A percentile compares a stretch with the other conserved stretches of the same genome.
Evolutionary conservation across 2,329 filamentous ascomycete species (phyloP).

Genomic region (Xylaria sp.): DNA sequence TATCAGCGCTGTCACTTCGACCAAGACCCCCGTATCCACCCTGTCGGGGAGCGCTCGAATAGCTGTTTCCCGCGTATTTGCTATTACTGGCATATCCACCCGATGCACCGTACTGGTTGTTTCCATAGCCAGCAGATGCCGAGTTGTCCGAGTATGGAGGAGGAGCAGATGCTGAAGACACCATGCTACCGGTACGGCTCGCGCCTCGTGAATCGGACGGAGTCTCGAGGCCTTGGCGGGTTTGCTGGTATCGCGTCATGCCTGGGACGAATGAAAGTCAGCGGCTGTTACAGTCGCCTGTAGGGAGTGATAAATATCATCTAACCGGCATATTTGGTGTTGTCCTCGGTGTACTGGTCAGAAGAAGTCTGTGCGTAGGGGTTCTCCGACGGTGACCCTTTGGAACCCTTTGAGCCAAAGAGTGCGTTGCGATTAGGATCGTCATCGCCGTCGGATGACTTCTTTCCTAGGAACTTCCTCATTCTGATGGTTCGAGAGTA

Average conservation of each 20-base stretch:
- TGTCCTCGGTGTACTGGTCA: slow-evolving; percentile 50
- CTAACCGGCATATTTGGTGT: slow-evolving; percentile 36
- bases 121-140: slow-evolving; percentile 26
- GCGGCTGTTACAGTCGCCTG: not conserved
- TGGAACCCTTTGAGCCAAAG: slow-evolving; percentile 50
- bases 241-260: slow-evolving; percentile 42
- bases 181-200: slow-evolving; percentile 22
- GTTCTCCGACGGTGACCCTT: slow-evolving; percentile 44
- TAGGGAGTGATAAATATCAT: slow-evolving; percentile 13
- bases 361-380: slow-evolving; percentile 48
- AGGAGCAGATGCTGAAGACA: slow-evolving; percentile 31
- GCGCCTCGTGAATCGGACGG: slow-evolving; percentile 28
- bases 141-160: slow-evolving; percentile 33
- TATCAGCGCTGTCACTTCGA: slow-evolving; percentile 38
- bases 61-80: slow-evolving; percentile 45
- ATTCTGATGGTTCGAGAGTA: slow-evolving; percentile 34
- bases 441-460: slow-evolving; percentile 46
- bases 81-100: slow-evolving; percentile 47
- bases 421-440: slow-evolving; percentile 44
- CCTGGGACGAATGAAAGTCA: slow-evolving; percentile 3
- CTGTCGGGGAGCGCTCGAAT: slow-evolving; percentile 36
- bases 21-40: slow-evolving; percentile 60
- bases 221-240: slow-evolving; percentile 34
- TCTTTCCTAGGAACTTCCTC: slow-evolving; percentile 59
- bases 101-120: slow-evolving; percentile 30